Percentiles rank a stretch among this genome's conserved stretches.
Evolutionary conservation across 2,329 filamentous ascomycete genomes (phyloP).

Genomic region (Colletotrichum sp.): DNA sequence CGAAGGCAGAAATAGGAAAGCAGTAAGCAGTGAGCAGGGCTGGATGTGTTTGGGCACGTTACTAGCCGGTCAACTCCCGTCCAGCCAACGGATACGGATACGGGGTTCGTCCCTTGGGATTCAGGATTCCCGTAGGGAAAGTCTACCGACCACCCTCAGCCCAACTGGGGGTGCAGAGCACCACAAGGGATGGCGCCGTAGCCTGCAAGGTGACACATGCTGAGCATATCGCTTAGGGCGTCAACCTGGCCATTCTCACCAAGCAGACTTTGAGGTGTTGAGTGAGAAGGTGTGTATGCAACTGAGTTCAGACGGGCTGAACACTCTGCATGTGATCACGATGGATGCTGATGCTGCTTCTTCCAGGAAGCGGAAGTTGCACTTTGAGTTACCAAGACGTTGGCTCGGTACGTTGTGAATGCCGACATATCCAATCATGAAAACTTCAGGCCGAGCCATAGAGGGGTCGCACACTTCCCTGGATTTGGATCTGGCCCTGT

Average conservation of each 20-base stretch:
- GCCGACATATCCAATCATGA: background rate
- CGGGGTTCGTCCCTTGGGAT: slow-evolving; percentile 10
- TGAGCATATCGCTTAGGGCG: background rate
- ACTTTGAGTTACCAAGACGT: background rate
- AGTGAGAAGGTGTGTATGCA: background rate
- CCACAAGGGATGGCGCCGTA: background rate
- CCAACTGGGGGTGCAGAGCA: background rate
- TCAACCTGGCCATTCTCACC: background rate
- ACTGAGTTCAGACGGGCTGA: background rate
- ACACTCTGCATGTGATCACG: background rate
- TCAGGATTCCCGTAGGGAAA: background rate
- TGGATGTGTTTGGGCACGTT: background rate
- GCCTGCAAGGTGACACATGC: background rate
- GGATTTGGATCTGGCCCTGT: background rate
- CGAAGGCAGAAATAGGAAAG: background rate
- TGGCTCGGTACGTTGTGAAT: background rate
- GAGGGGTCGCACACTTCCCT: background rate
- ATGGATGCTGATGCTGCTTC: background rate
- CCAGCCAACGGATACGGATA: slow-evolving; percentile 12
- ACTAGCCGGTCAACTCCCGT: background rate
- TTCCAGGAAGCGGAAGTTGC: background rate
- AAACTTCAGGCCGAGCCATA: background rate
- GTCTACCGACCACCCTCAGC: background rate
- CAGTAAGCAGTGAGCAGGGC: background rate
- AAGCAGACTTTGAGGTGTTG: background rate